Evolutionary conservation across 2,329 filamentous ascomycete genomes (phyloP), one percentile per base, ranked within the genome.

Genomic region (Keithomyces neogunnii): DNA sequence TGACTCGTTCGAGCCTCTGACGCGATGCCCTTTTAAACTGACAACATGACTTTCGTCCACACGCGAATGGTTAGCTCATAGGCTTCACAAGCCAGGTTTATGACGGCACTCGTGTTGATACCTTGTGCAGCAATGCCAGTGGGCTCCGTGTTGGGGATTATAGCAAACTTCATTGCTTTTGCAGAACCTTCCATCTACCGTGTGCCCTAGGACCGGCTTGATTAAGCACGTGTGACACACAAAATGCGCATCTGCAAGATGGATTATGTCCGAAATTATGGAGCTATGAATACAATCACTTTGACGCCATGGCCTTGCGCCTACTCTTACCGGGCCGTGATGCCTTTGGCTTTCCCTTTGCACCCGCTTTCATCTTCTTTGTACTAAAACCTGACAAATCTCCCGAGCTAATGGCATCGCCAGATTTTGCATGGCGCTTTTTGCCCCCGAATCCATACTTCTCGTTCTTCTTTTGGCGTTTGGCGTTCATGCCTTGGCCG

Each of bases 391-490:
- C 82, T 55, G 82, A 82, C 59, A 95, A 72, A 67, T 99, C 93
- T 55, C 82, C 85, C 45, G 84, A 90, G 57, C 88, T 95, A 55
- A 79, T 66, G 47, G 91, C 90, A 69, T 96, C 91, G 59, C 89
- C 89, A 55, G 90, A 96, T 81, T 99, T 99, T 51, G 78, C 72
- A 66, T 90, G 84, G 51, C 86, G 79, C 79, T 99, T 99, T 82
- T 96, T 96, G 61, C 93, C 93, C 54, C 93, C 93, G 64, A 92
- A 96, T 29, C 93, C 93, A 67, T 85, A 97, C 74, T 96, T 96
- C 58, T 88, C 80, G 66, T 99, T 85, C 76, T 95, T 96, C 83
- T 95, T 96, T 67, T 87, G 81, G 54, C 93, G 85, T 76, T 97
- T 97, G 56, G 67, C 62, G 64, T 84, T 86, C 30, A 69, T 29